Evolutionary conservation across 2,329 filamentous ascomycete species (phyloP).

Genomic region (Stagonosporopsis vannaccii): DNA sequence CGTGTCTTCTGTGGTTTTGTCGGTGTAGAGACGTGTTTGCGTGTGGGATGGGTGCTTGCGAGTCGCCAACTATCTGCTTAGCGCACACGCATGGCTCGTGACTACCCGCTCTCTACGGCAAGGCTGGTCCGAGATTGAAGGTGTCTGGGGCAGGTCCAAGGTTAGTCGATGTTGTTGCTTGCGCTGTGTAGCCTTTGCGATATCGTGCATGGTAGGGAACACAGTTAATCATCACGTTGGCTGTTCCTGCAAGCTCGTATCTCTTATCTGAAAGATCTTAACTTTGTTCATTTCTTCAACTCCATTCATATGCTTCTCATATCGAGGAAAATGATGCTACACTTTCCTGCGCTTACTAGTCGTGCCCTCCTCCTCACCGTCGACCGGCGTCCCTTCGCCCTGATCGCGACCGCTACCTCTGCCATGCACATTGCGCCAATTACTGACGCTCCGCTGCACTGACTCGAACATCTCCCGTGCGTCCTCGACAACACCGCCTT

Average conservation of each 20-base stretch:
- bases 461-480: conserved; percentile 89
- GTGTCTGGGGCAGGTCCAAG: neutral
- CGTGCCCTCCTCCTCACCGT: conserved; percentile 34
- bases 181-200: neutral
- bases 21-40: neutral
- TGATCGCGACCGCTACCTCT: conserved; percentile 36
- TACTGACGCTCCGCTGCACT: conserved; percentile 78
- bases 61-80: neutral
- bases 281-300: neutral
- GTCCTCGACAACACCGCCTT: conserved; percentile 87
- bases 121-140: neutral
- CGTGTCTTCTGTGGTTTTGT: neutral
- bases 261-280: too few relatives aligned
- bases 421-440: conserved; percentile 75
- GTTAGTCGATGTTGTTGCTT: neutral
- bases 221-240: neutral
- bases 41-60: neutral
- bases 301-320: neutral
- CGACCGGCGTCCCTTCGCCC: conserved; percentile 39
- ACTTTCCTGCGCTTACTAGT: conserved; percentile 43
- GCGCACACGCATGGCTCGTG: neutral
- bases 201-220: neutral
- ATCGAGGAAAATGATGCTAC: conserved; percentile 11
- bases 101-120: neutral
- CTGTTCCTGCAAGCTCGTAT: neutral